These are phyloP conservation scores for Solanum etuberosum DNA, from an alignment of 257 asterid genomes.

Conservation along the genomic window DNA sequence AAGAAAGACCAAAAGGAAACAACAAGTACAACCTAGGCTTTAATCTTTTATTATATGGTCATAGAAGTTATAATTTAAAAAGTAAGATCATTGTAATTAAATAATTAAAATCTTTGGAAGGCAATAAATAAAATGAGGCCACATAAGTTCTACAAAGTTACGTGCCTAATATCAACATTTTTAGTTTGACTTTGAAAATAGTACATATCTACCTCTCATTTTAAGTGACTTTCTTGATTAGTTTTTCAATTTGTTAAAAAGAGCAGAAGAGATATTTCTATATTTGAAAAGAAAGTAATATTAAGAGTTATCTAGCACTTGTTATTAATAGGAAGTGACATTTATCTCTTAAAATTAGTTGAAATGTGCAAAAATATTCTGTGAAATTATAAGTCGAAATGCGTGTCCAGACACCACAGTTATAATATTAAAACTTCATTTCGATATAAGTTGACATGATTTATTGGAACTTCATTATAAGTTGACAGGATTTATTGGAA, in stretches of 20 bases:
- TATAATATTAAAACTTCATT: too few relatives aligned
- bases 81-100: background rate
- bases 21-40: background rate
- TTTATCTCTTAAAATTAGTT: too few relatives aligned
- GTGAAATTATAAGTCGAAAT: too few relatives aligned
- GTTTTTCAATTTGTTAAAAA: background rate
- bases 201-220: background rate
- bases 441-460: too few relatives aligned
- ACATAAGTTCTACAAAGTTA: background rate
- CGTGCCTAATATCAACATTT: background rate
- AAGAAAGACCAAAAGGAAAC: background rate
- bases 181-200: background rate
- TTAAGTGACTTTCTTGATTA: background rate
- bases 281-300: background rate
- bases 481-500: background rate
- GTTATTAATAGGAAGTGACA: too few relatives aligned
- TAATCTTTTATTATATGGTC: background rate
- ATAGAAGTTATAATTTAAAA: background rate
- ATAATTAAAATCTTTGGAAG: background rate
- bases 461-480: too few relatives aligned
- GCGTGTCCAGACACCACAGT: accelerated
- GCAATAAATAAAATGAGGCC: background rate
- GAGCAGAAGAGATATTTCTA: background rate
- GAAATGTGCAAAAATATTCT: too few relatives aligned
- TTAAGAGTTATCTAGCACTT: too few relatives aligned